Evolutionary conservation across 352 stramenopile genomes (phyloP), one percentile per base, ranked within the genome.

Genomic region (Pseudoperonospora humuli): DNA sequence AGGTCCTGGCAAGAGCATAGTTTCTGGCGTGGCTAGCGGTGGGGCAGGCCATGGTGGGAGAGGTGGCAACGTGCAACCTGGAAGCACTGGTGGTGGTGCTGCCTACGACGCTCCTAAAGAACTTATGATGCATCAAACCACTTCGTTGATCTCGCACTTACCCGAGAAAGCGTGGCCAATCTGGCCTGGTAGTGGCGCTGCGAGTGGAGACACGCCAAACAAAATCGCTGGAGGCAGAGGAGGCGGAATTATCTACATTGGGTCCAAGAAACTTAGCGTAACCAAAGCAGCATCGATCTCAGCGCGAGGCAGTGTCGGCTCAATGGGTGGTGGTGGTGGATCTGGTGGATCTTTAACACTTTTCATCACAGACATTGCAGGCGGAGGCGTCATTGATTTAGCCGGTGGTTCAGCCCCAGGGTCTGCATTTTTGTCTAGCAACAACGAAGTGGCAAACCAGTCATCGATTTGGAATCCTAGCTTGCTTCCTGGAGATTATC

Each of bases 201-300:
- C 54, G 18, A 81, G 62, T 45, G 67, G 68, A 17, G 70, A 82
- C 23, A 71, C 50, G 4, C 60, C 69, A 1, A 67, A 70, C 27
- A 59, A 64, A 13, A 50, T 86, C n/a, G 66, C 55, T 36, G 81
- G 77, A 10, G 81, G 78, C 2, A 75, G 57, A 41, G 81, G 81
- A 6, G 81, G 81, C 29, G 81, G 81, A 9, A 45, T 93, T 8
- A 65, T 93, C 18, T 81, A 88, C 54, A 53, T 93, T 32, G 54
- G 64, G 0, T 65, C 75, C 1, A 69, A 62, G 39, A 67, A 64
- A 11, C 56, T 93, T 3, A 45, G 59, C 4, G 51, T 93, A 13
- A 50, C 34, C 23, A 74, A 75, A 37, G 23, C 34, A 7, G 67
- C 69, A 3, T 59, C 40, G 3, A 54, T 93, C 15, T 80, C 60